Base-by-base conservation (phyloP, 2,329 filamentous ascomycete species). In the Pseudofabraea citricarpa region DNA sequence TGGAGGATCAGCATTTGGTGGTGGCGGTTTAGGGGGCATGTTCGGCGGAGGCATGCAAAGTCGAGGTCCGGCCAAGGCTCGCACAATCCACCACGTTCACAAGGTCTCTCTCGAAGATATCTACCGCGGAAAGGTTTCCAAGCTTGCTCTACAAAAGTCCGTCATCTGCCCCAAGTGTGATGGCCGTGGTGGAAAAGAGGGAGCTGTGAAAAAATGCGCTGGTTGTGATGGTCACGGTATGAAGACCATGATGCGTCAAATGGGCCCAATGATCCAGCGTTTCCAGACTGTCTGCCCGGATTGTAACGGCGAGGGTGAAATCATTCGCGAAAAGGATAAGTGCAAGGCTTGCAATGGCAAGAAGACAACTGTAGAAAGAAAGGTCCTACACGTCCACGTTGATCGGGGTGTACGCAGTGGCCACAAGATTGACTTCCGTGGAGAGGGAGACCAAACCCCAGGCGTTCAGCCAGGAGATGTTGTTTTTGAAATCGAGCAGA, bases 211-310 rank as follows among this genome's bases (percentile, higher is more conserved):
- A 73, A 87, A 86, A 60, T 98, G 93, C 70, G 64, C 80, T 31
- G 87, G 89, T 61, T 98, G 93, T 67, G 89, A 95, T 60, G 93
- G 93, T 54, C 81, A 86, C 52, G 93, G 93, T 69, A 95, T 96
- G 87, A 97, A 97, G 85, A 96, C 88, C 31, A 97, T 98, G 91
- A 96, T 98, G 93, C 87, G 94, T 64, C 93, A 98, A 72, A 97
- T 98, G 90, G 93, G 93, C 40, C 93, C 93, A 47, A 98, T 98
- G 93, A 97, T 98, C 58, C 94, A 98, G 73, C 88, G 93, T 46
- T 98, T 98, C 82, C 93, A 98, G 77, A 97, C 91, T 22, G 90
- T 96, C 58, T 98, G 93, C 79, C 87, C 90, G 21, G 94, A 98
- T 71, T 98, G 93, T 67, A 91, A 93, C 58, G 94, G 94, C 51